Evolutionary conservation across 2,329 filamentous ascomycete genomes (phyloP).

Genomic region (Tolypocladium tropicale): DNA sequence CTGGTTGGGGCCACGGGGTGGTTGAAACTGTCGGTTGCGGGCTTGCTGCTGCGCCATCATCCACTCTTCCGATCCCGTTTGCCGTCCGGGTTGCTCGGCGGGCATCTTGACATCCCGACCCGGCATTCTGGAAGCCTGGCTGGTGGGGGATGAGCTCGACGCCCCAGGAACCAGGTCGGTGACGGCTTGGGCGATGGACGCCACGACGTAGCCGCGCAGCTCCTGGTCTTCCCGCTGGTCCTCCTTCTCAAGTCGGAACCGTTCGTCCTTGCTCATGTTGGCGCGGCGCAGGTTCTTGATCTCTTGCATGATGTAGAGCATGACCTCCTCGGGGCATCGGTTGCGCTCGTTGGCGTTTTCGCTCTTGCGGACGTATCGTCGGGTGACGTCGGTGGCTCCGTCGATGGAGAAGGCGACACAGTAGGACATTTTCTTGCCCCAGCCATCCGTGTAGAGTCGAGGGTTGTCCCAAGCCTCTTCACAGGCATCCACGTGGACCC

Average conservation of each 20-base stretch:
- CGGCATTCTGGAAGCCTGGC: constrained; percentile 13
- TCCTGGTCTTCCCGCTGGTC: constrained; percentile 67
- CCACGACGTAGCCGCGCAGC: constrained; percentile 62
- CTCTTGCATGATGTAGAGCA: constrained; percentile 86
- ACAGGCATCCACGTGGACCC: constrained; percentile 94
- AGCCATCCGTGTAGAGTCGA: constrained; percentile 83
- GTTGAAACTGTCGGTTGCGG: constrained; percentile 27
- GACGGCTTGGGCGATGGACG: constrained; percentile 63
- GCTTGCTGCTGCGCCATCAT: constrained; percentile 35
- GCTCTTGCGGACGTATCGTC: constrained; percentile 60
- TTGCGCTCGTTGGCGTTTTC: constrained; percentile 66
- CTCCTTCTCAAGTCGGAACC: constrained; percentile 71
- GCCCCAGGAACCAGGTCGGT: constrained; percentile 52
- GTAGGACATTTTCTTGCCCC: constrained; percentile 94
- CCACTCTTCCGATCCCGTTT: constrained; percentile 42
- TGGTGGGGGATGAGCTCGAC: constrained; percentile 15
- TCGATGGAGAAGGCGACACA: constrained; percentile 95
- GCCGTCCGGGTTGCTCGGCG: constrained; percentile 45
- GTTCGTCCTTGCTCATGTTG: constrained; percentile 78
- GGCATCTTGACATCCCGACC: constrained; percentile 50
- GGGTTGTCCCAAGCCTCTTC: constrained; percentile 96
- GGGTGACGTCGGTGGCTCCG: constrained; percentile 57
- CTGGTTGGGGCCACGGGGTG: constrained; percentile 35
- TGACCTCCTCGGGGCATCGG: constrained; percentile 76
- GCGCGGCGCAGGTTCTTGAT: constrained; percentile 75